Percentiles rank a stretch among this genome's conserved stretches.
These are phyloP conservation scores for Polyporus arcularius DNA, from an alignment of 768 basidiomycete species.

Conservation along the genomic window DNA sequence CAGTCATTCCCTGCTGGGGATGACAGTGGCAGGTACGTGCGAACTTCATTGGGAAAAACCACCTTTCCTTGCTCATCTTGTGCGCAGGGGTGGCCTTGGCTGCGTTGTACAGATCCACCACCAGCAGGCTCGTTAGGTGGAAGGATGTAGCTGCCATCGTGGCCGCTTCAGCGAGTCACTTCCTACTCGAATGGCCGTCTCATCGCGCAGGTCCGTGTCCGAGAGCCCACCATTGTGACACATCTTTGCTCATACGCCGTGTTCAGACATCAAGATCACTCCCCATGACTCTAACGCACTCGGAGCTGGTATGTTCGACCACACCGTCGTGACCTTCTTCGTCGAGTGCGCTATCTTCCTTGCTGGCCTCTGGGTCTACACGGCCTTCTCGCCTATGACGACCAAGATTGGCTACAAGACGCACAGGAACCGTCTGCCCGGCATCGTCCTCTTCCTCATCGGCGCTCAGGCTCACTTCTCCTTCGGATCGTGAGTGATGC, in stretches of 20 bases:
- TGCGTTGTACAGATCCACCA: slow-evolving; percentile 20
- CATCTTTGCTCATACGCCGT: background rate
- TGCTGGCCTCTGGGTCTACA: slow-evolving; percentile 29
- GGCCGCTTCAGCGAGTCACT: slow-evolving; percentile 27
- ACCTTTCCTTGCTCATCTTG: background rate
- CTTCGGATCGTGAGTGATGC: slow-evolving; percentile 29
- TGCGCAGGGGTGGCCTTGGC: slow-evolving; percentile 23
- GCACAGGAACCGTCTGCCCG: slow-evolving; percentile 23
- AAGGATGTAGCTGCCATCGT: slow-evolving; percentile 26
- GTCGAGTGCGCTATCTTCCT: slow-evolving; percentile 29
- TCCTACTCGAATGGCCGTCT: slow-evolving; percentile 32
- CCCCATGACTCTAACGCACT: slow-evolving; percentile 23
- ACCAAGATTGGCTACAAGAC: slow-evolving; percentile 25
- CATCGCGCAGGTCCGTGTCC: slow-evolving; percentile 27
- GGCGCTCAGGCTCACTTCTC: slow-evolving; percentile 32
- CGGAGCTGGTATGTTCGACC: slow-evolving; percentile 30
- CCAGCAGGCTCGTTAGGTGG: slow-evolving; percentile 22
- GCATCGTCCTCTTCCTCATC: slow-evolving; percentile 25
- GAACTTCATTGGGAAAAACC: background rate
- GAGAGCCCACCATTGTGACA: too few species aligned
- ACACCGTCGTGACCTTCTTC: slow-evolving; percentile 26
- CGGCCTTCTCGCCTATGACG: slow-evolving; percentile 24
- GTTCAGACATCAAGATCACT: slow-evolving; percentile 30
- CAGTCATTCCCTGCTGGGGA: slow-evolving; percentile 33
- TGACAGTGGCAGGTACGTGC: slow-evolving; percentile 22